These are phyloP conservation scores for Tagetes patula DNA, from an alignment of 129 eudicot genomes.

Conservation along the genomic window DNA sequence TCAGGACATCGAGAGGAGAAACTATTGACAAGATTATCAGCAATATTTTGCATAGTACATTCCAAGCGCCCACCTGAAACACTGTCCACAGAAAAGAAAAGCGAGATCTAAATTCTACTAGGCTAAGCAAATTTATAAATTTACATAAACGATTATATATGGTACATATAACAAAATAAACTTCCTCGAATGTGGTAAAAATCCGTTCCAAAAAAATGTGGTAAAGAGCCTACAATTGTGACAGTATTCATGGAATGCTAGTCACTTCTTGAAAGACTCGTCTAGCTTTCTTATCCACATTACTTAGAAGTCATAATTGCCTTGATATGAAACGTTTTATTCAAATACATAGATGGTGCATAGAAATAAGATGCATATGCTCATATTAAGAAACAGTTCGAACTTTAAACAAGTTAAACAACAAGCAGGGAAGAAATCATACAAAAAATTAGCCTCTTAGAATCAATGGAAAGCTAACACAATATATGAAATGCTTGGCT, in stretches of 20 bases:
- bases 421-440: slow-evolving; percentile 9
- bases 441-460: not conserved
- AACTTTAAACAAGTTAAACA: slow-evolving; percentile 14
- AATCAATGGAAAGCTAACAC: not conserved
- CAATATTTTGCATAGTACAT: slow-evolving; percentile 99
- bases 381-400: not conserved
- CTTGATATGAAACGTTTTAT: not conserved
- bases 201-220: not conserved
- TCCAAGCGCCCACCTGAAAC: slow-evolving; percentile 93
- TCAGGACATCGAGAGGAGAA: slow-evolving; percentile 58
- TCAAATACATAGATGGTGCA: not conserved
- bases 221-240: slow-evolving; percentile 2
- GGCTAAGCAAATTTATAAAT: slow-evolving; percentile 12
- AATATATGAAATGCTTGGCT: not conserved
- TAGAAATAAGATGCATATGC: not conserved
- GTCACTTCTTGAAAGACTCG: slow-evolving; percentile 11
- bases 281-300: not conserved
- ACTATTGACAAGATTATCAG: slow-evolving; percentile 72
- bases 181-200: not conserved
- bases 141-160: not conserved
- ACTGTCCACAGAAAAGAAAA: slow-evolving; percentile 44
- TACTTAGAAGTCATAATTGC: not conserved
- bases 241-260: slow-evolving; percentile 8
- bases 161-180: not conserved
- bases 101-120: slow-evolving; percentile 6